Conservation (phyloP, 768 basidiomycete species). For the Boletus rubescentipes region DNA sequence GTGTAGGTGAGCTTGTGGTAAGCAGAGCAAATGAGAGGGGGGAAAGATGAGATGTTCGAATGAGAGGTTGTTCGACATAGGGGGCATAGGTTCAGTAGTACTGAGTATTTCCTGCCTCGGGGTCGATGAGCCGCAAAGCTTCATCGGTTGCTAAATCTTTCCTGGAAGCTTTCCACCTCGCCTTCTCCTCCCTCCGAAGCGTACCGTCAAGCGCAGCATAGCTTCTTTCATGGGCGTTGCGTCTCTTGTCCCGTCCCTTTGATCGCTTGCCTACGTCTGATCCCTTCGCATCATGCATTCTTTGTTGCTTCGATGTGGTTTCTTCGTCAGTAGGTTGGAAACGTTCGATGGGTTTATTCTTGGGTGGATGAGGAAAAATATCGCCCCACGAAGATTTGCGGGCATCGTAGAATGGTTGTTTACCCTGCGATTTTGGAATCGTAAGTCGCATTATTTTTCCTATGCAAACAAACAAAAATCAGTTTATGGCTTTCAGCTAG, state of each 20-base stretch:
- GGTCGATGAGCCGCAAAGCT: slow-evolving; percentile 8
- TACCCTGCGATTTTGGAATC: slow-evolving; percentile 92
- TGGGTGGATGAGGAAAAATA: slow-evolving; percentile 86
- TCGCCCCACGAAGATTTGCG: slow-evolving; percentile 95
- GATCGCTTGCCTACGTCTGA: slow-evolving; percentile 60
- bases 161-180: slow-evolving; percentile 29
- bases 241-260: slow-evolving; percentile 26
- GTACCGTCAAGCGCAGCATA: slow-evolving; percentile 32
- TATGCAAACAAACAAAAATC: slow-evolving; percentile 31
- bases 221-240: slow-evolving; percentile 23
- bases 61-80: background rate
- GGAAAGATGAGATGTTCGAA: background rate
- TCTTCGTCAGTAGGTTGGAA: slow-evolving; percentile 38
- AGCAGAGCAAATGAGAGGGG: background rate
- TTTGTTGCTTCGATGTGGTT: slow-evolving; percentile 28
- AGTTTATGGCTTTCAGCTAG: slow-evolving; percentile 3
- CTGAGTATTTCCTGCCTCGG: slow-evolving; percentile 4
- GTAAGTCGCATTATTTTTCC: slow-evolving; percentile 91
- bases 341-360: slow-evolving; percentile 71
- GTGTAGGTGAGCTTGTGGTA: background rate
- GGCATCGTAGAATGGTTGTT: slow-evolving; percentile 92
- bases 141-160: slow-evolving; percentile 10
- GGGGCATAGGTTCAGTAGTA: slow-evolving; percentile 8
- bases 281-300: slow-evolving; percentile 33
- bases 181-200: slow-evolving; percentile 40